Base-by-base conservation (phyloP, 805 yeast species). In the Maudiozyma pseudohumilis region DNA sequence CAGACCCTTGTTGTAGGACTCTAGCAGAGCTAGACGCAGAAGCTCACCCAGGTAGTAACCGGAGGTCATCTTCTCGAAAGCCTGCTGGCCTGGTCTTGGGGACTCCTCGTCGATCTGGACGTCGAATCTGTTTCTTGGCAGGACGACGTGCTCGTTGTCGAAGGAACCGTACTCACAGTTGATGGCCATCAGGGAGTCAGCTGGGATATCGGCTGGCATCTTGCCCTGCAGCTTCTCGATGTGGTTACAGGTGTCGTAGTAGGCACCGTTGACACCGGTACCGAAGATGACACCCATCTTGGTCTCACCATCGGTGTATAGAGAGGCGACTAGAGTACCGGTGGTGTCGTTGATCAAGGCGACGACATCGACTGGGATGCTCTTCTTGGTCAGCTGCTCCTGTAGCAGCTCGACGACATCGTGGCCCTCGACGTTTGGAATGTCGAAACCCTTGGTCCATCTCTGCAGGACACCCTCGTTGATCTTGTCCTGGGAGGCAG, bases 101-200 rank as follows among this genome's bases (percentile, higher is more conserved):
- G 94, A 81, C 55, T 82, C 80, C 21, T 64, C 68, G 62, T 89
- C 97, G 47, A 89, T 80, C 47, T 67, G 70, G 39, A 78, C 57
- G 63, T 89, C 98, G 61, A 77, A 89, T 60, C 79, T 80, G 48
- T 94, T 88, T 66, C 96, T 77, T 57, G 97, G 97, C 51, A 89
- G 72, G 25, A 79, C 74, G 8, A 49, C 41, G 55, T 81, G 94
- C 64, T 86, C 96, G 59, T 86, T 88, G 62, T 89, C 97, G 59
- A 89, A 89, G 6, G 96, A 89, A 55, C 98, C 97, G 67, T 89
- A 89, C 68, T 89, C 98, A 70, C 96, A 87, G 72, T 89, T 89
- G 61, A 89, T 89, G 39, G 96, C 96, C 94, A 89, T 88, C 45
- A 80, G 77, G 30, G 81, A 70, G 35, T 73, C 74, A 6, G 56